Percentiles rank a stretch among this genome's conserved stretches.
phyloP scores from a whole-genome alignment of 495 filamentous ascomycete genomes.

The Xylaria castorea region DNA sequence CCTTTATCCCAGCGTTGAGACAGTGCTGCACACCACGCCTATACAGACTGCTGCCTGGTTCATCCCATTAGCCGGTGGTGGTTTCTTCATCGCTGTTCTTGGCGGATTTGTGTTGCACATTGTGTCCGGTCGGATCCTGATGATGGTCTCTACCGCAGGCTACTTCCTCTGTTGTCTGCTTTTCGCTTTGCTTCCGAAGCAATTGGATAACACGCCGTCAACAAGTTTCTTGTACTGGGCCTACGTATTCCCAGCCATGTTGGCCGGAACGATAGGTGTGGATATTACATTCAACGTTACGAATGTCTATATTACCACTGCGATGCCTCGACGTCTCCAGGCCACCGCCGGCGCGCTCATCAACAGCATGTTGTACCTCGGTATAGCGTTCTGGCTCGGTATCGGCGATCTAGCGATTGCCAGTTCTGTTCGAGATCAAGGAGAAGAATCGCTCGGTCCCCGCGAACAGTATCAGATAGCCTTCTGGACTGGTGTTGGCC shows the following conservation, averaged over 20 bases:
- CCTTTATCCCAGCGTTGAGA: conserved; percentile 60
- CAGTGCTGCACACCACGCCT: conserved; percentile 68
- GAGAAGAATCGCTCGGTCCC: conserved; percentile 48
- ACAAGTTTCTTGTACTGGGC: conserved; percentile 52
- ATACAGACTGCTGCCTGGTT: conserved; percentile 82
- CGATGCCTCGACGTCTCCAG: conserved; percentile 71
- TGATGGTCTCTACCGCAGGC: conserved; percentile 70
- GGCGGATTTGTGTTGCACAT: conserved; percentile 82
- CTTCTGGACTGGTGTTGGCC: conserved; percentile 71
- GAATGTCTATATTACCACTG: conserved; percentile 84
- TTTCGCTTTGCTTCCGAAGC: conserved; percentile 71
- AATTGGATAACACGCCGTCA: conserved; percentile 56
- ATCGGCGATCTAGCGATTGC: conserved; percentile 73
- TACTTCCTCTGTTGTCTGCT: conserved; percentile 70
- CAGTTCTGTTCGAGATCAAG: conserved; percentile 48
- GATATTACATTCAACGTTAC: conserved; percentile 85
- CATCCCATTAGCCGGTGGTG: conserved; percentile 75
- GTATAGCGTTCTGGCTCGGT: conserved; percentile 81
- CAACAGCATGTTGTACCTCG: conserved; percentile 68
- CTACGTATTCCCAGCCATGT: conserved; percentile 82
- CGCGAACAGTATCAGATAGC: conserved; percentile 65
- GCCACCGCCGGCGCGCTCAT: conserved; percentile 74
- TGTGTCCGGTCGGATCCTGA: conserved; percentile 72
- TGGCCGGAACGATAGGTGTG: conserved; percentile 79
- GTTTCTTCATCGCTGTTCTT: conserved; percentile 70